Evolutionary conservation across 2,329 filamentous ascomycete genomes (phyloP).

Genomic region (Apiospora saccharicola): DNA sequence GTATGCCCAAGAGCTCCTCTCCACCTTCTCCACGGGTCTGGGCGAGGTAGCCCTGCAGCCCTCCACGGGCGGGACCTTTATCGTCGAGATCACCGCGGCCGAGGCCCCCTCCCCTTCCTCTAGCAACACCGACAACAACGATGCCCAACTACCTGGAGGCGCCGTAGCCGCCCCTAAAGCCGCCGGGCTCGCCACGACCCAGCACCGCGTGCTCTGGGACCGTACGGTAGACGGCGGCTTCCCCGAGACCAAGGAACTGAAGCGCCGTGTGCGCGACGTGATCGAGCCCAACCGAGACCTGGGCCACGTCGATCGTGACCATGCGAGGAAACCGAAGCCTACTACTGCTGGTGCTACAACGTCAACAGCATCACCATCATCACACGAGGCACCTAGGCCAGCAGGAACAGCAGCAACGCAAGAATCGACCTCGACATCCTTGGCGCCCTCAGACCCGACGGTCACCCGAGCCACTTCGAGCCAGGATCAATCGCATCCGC

Average conservation of each 20-base stretch:
- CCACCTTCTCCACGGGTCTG: constrained; percentile 83
- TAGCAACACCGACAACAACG: constrained; percentile 31
- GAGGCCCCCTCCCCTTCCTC: constrained; percentile 20
- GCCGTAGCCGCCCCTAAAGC: neutral
- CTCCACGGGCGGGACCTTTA: constrained; percentile 83
- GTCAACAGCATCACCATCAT: neutral
- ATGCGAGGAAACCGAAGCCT: constrained; percentile 30
- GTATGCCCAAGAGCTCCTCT: constrained; percentile 95
- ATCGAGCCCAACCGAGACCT: constrained; percentile 80
- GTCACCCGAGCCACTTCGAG: neutral
- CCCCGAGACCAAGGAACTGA: constrained; percentile 91
- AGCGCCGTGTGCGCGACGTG: constrained; percentile 81
- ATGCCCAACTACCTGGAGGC: constrained; percentile 37
- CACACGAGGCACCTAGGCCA: neutral
- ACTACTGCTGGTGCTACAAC: neutral
- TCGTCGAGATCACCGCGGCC: constrained; percentile 67
- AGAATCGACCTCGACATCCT: neutral
- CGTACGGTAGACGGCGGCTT: constrained; percentile 87
- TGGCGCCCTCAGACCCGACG: neutral
- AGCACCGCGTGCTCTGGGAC: constrained; percentile 77
- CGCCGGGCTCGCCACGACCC: constrained; percentile 19
- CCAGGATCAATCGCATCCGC: neutral
- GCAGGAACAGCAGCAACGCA: neutral
- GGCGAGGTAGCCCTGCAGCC: constrained; percentile 91
- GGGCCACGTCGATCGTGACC: constrained; percentile 77